Evolutionary conservation across 1,284 basidiomycete species (phyloP).

Genomic region (Athelia sp.): DNA sequence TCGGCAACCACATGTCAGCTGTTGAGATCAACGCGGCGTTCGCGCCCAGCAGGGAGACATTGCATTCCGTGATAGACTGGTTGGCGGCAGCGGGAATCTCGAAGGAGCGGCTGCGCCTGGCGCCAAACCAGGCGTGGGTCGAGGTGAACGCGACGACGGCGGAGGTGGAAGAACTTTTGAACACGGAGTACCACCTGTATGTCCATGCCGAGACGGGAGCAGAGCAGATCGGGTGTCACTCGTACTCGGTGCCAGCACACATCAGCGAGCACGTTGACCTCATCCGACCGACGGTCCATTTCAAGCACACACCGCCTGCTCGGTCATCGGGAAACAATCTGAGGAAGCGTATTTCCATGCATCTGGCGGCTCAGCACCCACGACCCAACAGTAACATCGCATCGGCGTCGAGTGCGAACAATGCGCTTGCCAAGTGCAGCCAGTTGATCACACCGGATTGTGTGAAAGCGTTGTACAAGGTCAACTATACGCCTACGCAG

Average conservation of each 20-base stretch:
- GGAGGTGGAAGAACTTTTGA: constrained; percentile 41
- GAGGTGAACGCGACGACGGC: constrained; percentile 36
- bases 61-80: constrained; percentile 39
- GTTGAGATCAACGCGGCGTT: constrained; percentile 29
- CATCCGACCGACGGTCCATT: constrained; percentile 44
- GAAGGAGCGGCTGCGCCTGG: constrained; percentile 30
- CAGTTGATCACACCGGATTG: constrained; percentile 34
- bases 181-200: constrained; percentile 45
- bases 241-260: constrained; percentile 40
- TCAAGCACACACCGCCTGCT: constrained; percentile 25
- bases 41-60: constrained; percentile 30
- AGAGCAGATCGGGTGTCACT: constrained; percentile 34
- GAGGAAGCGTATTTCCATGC: constrained; percentile 6
- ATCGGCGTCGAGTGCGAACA: constrained; percentile 3
- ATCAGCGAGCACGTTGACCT: constrained; percentile 41
- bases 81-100: constrained; percentile 34
- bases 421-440: constrained; percentile 24
- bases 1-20: constrained; percentile 32
- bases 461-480: constrained; percentile 33
- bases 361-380: neutral
- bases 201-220: constrained; percentile 28
- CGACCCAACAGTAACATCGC: constrained; percentile 2
- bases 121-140: constrained; percentile 40
- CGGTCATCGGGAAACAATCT: neutral
- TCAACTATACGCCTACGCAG: constrained; percentile 26